Evolutionary conservation across 495 filamentous ascomycete genomes (phyloP).

Genomic region (Penicillium psychrofluorescens): DNA sequence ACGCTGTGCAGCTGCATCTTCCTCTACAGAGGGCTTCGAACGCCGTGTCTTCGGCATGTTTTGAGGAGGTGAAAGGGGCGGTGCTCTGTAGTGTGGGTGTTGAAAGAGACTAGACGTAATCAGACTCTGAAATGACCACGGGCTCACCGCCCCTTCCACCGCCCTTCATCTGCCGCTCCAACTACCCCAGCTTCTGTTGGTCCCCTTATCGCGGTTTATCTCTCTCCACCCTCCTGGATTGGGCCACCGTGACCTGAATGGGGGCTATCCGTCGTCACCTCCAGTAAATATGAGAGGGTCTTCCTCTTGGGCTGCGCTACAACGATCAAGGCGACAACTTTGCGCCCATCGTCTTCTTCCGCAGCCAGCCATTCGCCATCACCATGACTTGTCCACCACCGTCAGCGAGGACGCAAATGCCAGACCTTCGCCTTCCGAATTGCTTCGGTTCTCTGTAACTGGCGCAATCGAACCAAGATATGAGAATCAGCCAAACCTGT

Average conservation of each 20-base stretch:
- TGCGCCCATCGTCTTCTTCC: background rate
- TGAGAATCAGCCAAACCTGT: background rate
- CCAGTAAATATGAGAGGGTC: too few relatives aligned
- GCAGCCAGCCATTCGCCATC: background rate
- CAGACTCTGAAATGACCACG: conserved; percentile 13
- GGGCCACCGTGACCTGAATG: too few relatives aligned
- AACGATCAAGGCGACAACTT: too few relatives aligned
- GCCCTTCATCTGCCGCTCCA: conserved; percentile 14
- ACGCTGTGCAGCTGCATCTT: conserved; percentile 4
- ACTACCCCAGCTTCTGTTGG: conserved; percentile 4
- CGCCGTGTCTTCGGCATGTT: conserved; percentile 12
- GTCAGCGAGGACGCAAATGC: background rate
- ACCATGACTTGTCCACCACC: too few relatives aligned
- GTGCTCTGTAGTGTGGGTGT: background rate
- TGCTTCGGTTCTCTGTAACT: conserved; percentile 25
- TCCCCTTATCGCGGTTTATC: conserved; percentile 16
- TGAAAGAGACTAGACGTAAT: background rate
- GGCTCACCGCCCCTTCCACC: conserved; percentile 11
- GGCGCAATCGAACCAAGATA: conserved; percentile 6
- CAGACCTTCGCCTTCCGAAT: conserved; percentile 18
- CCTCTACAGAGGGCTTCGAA: conserved; percentile 4
- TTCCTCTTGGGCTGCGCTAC: too few relatives aligned
- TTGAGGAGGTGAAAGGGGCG: background rate
- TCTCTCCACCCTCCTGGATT: conserved; percentile 12
- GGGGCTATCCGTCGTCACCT: too few relatives aligned